phyloP scores from a whole-genome alignment of 345 rosid genomes.

The Corymbia maculata region DNA sequence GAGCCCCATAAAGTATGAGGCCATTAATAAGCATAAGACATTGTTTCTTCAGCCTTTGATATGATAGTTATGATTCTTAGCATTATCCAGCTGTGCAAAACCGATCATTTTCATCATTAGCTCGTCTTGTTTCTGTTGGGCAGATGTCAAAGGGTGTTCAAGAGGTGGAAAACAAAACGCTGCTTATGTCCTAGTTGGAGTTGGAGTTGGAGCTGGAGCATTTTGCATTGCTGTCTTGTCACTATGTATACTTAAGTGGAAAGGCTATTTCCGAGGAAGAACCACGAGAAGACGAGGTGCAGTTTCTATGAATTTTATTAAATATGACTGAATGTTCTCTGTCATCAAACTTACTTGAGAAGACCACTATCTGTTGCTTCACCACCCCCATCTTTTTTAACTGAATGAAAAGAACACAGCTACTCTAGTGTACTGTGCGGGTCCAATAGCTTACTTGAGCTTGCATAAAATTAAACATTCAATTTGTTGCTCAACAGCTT shows the following conservation, averaged over 20 bases:
- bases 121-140: background rate
- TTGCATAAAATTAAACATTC: background rate
- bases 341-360: background rate
- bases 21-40: background rate
- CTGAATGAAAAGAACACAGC: background rate
- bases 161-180: conserved; percentile 1
- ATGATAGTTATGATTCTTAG: background rate
- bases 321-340: background rate
- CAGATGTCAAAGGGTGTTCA: conserved; percentile 22
- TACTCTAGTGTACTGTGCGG: background rate
- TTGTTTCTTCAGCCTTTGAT: background rate
- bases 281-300: conserved; percentile 7
- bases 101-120: background rate
- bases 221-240: conserved; percentile 12
- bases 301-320: background rate
- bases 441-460: background rate
- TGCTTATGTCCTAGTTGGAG: conserved; percentile 5
- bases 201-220: conserved; percentile 13
- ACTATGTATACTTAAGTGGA: conserved; percentile 27
- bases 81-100: background rate
- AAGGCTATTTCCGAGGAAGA: conserved; percentile 1
- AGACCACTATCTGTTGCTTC: background rate
- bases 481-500: background rate
- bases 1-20: background rate
- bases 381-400: background rate